Percentiles rank a stretch among this genome's conserved stretches.
These are phyloP conservation scores for Colletotrichum euphorbiae DNA, from an alignment of 2,329 filamentous ascomycete genomes.

Conservation along the genomic window DNA sequence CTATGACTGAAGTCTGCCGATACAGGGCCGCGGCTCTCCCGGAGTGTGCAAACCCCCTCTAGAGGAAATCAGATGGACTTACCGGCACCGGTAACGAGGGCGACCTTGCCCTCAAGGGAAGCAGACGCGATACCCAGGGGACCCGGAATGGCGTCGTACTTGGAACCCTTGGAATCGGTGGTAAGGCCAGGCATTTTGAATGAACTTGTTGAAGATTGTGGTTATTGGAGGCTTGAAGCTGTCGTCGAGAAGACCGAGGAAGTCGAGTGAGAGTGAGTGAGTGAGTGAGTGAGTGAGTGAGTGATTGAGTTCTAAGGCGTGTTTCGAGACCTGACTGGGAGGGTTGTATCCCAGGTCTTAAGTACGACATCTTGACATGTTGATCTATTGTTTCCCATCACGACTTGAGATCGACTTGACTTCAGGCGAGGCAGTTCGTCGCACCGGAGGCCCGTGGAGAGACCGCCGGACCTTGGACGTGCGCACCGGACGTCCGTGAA, in stretches of 20 bases:
- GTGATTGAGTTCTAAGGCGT: conserved; percentile 29
- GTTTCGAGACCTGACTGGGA: not conserved
- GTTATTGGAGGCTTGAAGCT: not conserved
- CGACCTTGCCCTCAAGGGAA: conserved; percentile 86
- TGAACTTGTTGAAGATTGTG: not conserved
- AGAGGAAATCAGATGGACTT: conserved; percentile 41
- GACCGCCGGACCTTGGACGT: conserved; percentile 33
- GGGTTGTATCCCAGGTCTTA: conserved; percentile 26
- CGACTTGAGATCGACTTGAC: conserved; percentile 4
- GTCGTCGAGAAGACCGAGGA: conserved; percentile 30
- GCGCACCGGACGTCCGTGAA: conserved; percentile 39
- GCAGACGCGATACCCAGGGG: conserved; percentile 54
- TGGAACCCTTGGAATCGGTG: conserved; percentile 42
- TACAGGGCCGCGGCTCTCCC: too few relatives aligned
- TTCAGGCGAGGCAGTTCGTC: conserved; percentile 31
- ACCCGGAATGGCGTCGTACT: conserved; percentile 53
- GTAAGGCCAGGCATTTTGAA: conserved; percentile 50
- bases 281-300: conserved; percentile 2
- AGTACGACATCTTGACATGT: conserved; percentile 21
- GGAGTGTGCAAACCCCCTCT: not conserved
- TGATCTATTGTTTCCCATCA: conserved; percentile 1
- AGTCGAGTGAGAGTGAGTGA: not conserved
- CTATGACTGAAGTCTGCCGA: not conserved
- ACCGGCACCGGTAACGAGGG: conserved; percentile 79
- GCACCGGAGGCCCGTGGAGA: conserved; percentile 39